Evolutionary conservation across 2,329 filamentous ascomycete species (phyloP), one percentile per base, ranked within the genome.

Genomic region (Fusarium avenaceum): DNA sequence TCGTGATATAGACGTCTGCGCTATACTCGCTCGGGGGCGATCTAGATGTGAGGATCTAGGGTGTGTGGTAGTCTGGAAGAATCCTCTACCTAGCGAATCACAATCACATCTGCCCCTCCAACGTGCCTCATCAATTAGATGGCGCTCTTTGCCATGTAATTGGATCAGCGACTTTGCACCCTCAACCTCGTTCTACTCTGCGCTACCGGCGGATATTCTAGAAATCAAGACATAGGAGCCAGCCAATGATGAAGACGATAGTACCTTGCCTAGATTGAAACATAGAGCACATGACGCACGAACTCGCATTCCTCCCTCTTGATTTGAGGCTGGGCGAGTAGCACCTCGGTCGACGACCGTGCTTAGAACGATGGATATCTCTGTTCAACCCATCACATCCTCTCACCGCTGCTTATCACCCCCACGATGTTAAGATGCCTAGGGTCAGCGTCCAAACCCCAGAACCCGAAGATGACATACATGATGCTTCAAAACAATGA

Each of bases 181-280:
- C 42, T 71, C 67, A 56, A 67, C 63, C 67, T 74, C 67, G 51
- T 73, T 61, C 55, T 51, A 63, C 54, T 43, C 44, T 64, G 75
- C 76, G 76, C 74, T 74, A 76, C 75, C 66, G 73, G 76, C 76
- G 76, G 75, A 72, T 77, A 69, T 76, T 69, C 74, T 73, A 76
- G 74, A 77, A 76, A 76, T 76, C 68, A 48, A 65, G 53, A 51
- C 44, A 49, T 59, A 28, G 50, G 42, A 53, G 43, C 74, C 68
- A 55, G 43, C 74, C 74, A 76, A 76, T 74, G 60, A 66, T 19
- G 46, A 51, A 28, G 43, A 46, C 57, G 52, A 66, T 65, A 57
- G 50, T 43, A 59, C 53, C 49, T 65, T 53, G 55, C 33, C 52
- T 59, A 67, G 56, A 59, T 58, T 65, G 67, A 68, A 61, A 58